These are phyloP conservation scores for Neltuma alba DNA, from an alignment of 306 rosid genomes.

Conservation along the genomic window DNA sequence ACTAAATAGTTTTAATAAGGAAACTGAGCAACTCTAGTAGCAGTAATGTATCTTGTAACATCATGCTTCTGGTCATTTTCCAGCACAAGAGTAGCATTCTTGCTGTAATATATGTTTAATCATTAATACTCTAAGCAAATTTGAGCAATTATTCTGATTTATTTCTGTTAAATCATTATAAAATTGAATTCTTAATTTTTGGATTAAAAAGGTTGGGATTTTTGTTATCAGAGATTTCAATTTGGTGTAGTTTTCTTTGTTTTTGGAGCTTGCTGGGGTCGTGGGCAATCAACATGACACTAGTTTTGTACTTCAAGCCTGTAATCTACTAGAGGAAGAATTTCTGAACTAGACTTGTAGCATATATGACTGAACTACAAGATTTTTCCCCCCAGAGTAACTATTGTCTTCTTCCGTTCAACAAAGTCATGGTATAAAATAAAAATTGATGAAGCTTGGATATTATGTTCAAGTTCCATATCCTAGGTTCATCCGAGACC, in stretches of 20 bases:
- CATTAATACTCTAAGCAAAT: neutral
- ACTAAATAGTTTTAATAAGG: neutral
- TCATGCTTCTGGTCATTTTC: neutral
- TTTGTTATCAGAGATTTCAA: neutral
- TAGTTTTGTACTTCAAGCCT: constrained; percentile 2
- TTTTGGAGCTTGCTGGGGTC: neutral
- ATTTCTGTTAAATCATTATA: neutral
- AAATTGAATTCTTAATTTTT: neutral
- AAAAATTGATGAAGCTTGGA: neutral
- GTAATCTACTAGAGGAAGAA: neutral
- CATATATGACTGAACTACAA: neutral
- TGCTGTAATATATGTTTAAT: neutral
- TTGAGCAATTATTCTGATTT: neutral
- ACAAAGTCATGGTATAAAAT: neutral
- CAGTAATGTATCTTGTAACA: no score
- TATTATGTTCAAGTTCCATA: neutral
- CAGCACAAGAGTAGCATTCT: neutral
- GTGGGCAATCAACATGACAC: neutral
- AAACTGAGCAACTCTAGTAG: neutral
- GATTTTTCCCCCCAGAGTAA: neutral
- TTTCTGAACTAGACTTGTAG: neutral
- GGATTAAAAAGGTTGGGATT: neutral
- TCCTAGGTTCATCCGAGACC: neutral
- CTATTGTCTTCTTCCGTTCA: neutral
- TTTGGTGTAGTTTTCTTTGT: neutral